A percentile compares a stretch with the other conserved stretches of the same genome.
These are phyloP conservation scores for Spathaspora sp. DNA, from an alignment of 1,139 yeast species.

Conservation along the genomic window DNA sequence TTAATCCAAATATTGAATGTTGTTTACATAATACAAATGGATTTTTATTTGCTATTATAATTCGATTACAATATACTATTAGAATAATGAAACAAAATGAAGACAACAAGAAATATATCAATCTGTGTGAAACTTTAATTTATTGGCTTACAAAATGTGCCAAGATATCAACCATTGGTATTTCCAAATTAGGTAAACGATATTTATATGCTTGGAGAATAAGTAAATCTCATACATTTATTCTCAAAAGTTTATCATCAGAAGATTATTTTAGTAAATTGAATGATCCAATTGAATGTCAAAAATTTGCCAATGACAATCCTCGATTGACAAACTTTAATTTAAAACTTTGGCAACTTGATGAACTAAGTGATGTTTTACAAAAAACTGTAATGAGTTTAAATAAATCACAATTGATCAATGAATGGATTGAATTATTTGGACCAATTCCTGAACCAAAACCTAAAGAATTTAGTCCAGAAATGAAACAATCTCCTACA, in stretches of 20 bases:
- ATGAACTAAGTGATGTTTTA: constrained; percentile 5
- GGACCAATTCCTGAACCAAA: constrained; percentile 6
- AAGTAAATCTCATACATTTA: constrained; percentile 30
- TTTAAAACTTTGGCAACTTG: constrained; percentile 10
- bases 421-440: constrained; percentile 9
- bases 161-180: constrained; percentile 20
- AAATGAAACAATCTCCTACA: background rate
- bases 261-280: constrained; percentile 20
- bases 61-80: constrained; percentile 21
- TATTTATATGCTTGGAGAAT: constrained; percentile 46
- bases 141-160: constrained; percentile 18
- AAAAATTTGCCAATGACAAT: constrained; percentile 1
- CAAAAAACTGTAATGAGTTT: constrained; percentile 4
- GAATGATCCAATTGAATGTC: background rate
- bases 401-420: constrained; percentile 6
- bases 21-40: constrained; percentile 31
- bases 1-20: constrained; percentile 30
- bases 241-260: constrained; percentile 23
- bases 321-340: constrained; percentile 17
- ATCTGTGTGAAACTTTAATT: constrained; percentile 18
- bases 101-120: constrained; percentile 17
- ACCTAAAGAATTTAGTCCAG: background rate
- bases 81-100: constrained; percentile 17
- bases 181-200: constrained; percentile 29
- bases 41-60: constrained; percentile 20